phyloP scores from a whole-genome alignment of 208 protist genomes.

The Crithidia bombi region DNA sequence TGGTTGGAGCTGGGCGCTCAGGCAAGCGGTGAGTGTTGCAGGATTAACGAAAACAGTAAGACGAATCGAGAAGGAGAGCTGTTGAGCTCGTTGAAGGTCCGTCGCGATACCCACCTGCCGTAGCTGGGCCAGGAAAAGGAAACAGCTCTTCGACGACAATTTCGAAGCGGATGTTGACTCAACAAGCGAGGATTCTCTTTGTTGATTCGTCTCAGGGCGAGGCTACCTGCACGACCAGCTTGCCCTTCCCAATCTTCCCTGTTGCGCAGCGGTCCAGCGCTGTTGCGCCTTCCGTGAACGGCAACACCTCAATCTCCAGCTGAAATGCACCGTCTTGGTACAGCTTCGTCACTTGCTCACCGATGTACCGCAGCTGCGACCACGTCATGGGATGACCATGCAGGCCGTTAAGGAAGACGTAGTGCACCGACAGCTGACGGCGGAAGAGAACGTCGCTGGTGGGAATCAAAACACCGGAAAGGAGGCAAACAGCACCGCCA shows the following conservation, averaged over 20 bases:
- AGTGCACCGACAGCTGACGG: constrained; percentile 68
- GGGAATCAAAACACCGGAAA: constrained; percentile 44
- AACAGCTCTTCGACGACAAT: neutral
- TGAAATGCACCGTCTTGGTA: constrained; percentile 52
- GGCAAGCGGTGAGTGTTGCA: constrained; percentile 1
- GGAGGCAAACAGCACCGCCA: constrained; percentile 71
- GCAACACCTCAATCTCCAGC: constrained; percentile 30
- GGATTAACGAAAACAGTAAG: neutral
- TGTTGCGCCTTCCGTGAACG: constrained; percentile 26
- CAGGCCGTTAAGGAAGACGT: constrained; percentile 59
- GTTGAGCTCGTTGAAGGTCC: neutral
- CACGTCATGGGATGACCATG: constrained; percentile 39
- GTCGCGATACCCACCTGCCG: neutral
- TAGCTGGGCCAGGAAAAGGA: too few species aligned
- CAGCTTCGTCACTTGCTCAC: constrained; percentile 36
- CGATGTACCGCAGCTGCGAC: constrained; percentile 42
- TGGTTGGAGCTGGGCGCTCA: neutral
- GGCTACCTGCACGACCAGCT: constrained; percentile 28
- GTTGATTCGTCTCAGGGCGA: neutral
- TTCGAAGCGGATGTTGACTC: neutral
- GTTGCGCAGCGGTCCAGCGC: constrained; percentile 31
- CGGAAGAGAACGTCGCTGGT: constrained; percentile 50
- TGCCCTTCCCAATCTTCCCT: constrained; percentile 17
- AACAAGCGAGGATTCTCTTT: neutral
- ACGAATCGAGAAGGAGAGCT: neutral